A percentile compares a stretch with the other conserved stretches of the same genome.
Evolutionary conservation across 257 asterid species (phyloP).

Genomic region (Lycium barbarum): DNA sequence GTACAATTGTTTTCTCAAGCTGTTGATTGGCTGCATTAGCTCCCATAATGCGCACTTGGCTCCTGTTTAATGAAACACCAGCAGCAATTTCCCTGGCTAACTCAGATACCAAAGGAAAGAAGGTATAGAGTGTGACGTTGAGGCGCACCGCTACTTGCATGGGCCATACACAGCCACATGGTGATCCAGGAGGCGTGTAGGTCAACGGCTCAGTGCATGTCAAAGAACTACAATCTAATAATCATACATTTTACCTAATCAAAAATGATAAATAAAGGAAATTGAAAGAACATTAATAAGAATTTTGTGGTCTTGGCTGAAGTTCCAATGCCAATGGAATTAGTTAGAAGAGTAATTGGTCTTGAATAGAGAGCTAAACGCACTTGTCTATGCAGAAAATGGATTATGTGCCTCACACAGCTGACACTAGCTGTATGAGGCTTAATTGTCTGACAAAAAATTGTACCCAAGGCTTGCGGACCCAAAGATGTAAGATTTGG

Average conservation of each 20-base stretch:
- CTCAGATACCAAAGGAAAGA: conserved; percentile 72
- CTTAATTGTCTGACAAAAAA: too few relatives aligned
- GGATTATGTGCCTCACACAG: too few relatives aligned
- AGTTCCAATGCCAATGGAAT: not conserved
- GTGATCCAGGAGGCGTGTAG: conserved; percentile 66
- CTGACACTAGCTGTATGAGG: too few relatives aligned
- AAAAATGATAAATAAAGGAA: conserved; percentile 8
- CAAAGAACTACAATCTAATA: conserved; percentile 59
- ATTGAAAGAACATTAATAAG: not conserved
- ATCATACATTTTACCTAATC: not conserved
- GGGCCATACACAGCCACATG: conserved; percentile 91
- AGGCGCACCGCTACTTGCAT: conserved; percentile 66
- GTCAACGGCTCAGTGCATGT: conserved; percentile 79
- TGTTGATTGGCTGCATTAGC: conserved; percentile 79
- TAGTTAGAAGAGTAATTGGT: not conserved
- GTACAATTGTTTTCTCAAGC: conserved; percentile 71
- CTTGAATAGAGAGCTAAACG: not conserved
- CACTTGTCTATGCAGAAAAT: not conserved
- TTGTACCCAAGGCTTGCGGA: too few relatives aligned
- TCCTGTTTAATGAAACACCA: conserved; percentile 49
- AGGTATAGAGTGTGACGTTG: conserved; percentile 58
- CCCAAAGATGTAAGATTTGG: too few relatives aligned
- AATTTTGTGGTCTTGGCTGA: not conserved
- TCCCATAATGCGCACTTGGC: conserved; percentile 91
- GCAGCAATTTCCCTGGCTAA: conserved; percentile 69